A percentile compares a stretch with the other conserved stretches of the same genome.
Conservation (phyloP, 202 grass and related monocot species). For the Miscanthus sacchariflorus region DNA sequence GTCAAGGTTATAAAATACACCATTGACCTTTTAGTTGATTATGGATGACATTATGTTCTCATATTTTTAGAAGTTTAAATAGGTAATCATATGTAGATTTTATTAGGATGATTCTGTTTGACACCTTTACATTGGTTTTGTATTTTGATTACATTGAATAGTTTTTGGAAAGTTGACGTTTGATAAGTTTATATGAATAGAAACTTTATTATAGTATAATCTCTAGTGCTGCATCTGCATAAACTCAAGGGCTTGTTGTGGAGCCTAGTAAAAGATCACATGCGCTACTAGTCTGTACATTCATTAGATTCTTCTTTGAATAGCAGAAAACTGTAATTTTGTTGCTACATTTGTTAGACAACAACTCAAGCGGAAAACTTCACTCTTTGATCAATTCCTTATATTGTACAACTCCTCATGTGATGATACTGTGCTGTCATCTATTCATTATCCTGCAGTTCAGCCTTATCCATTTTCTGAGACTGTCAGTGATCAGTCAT, state of each 20-base stretch:
- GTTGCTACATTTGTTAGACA: no score
- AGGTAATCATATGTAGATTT: not conserved
- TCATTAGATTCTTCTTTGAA: no score
- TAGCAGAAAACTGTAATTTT: no score
- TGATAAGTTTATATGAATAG: not conserved
- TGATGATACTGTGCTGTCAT: no score
- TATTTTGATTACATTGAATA: not conserved
- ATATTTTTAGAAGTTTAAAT: slow-evolving; percentile 18
- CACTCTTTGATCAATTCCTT: no score
- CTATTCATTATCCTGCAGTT: not conserved
- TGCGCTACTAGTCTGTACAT: not conserved
- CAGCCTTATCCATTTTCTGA: slow-evolving; percentile 5
- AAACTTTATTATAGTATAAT: not conserved
- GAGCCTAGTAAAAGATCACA: slow-evolving; percentile 30
- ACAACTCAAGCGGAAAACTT: no score
- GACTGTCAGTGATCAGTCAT: not conserved
- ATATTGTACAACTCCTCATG: no score
- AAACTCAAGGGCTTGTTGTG: not conserved
- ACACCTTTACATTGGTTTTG: no score
- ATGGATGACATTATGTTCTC: slow-evolving; percentile 6
- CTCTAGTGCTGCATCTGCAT: slow-evolving; percentile 10
- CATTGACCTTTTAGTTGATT: not conserved
- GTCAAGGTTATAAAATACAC: not conserved
- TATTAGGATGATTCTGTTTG: no score
- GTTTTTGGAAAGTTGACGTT: not conserved